Evolutionary conservation across 192 early-diverging fungal genomes (phyloP), one percentile per base, ranked within the genome.

Genomic region (Lobosporangium transversale): DNA sequence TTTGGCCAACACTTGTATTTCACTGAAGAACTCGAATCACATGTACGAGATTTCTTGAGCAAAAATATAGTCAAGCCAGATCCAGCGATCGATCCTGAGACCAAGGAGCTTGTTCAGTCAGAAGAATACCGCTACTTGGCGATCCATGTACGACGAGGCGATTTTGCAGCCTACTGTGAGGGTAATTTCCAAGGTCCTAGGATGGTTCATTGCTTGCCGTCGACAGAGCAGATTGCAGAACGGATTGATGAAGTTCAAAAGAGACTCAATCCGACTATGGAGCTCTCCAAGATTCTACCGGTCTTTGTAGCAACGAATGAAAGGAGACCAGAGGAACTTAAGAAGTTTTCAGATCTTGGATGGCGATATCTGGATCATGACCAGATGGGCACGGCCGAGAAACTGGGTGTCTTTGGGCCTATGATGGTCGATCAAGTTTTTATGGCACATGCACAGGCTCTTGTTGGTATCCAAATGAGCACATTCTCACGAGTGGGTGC

Each of bases 271-370:
- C 71, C 63, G 14, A 42, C 31, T 12, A 54, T 66, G 63, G 31
- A 53, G 10, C 52, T 47, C 10, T 53, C 60, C 31, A 45, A 58
- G 53, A 45, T 74, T 45, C 10, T 76, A 21, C 73, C 73, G 21
- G 73, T 76, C 32, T 76, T 76, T 63, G 73, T 76, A 3, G 73
- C 73, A 20, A 76, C 73, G 45, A 76, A 76, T 30, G 73, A 76
- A 29, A 30, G 58, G 29, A 26, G 58, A 26, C 73, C 73, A 1
- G 73, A 67, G 18, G 73, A 76, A 30, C 53, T 76, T 8, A 76
- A 67, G 26, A 66, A 62, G 58, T 76, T 76, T 62, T 58, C 64
- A 8, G 73, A 76, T 20, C 37, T 67, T 31, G 73, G 73, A 30
- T 76, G 73, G 73, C 42, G 44, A 12, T 62, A 44, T 35, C 11